Evolutionary conservation across 495 filamentous ascomycete species (phyloP).

Genomic region (Xylaria grammica): DNA sequence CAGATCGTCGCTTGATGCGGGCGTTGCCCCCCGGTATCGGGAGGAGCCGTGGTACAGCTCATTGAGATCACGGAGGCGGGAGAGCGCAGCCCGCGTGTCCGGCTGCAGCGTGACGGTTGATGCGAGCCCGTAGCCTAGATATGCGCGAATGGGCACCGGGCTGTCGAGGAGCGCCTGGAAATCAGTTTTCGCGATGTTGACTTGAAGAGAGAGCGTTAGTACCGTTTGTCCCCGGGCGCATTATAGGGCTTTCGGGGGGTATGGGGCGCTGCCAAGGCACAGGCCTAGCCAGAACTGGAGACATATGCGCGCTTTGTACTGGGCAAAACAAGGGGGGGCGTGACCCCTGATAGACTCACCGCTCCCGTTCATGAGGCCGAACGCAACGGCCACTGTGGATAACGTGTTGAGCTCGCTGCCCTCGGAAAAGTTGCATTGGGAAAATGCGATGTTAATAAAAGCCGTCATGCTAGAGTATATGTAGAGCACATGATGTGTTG

Average conservation of each 20-base stretch:
- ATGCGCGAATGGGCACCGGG: conserved; percentile 29
- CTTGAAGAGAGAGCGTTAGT: conserved; percentile 3
- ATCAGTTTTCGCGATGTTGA: conserved; percentile 31
- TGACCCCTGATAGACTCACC: conserved; percentile 7
- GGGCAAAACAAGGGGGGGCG: not conserved
- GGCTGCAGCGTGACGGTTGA: conserved; percentile 29
- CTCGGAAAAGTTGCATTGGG: conserved; percentile 24
- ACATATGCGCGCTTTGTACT: not conserved
- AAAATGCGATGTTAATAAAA: conserved; percentile 37
- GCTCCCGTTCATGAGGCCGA: conserved; percentile 38
- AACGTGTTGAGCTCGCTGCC: conserved; percentile 22
- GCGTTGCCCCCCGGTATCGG: not conserved
- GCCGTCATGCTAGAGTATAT: conserved; percentile 41
- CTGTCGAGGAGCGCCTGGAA: conserved; percentile 37
- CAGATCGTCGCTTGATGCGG: conserved; percentile 14
- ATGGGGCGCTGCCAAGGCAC: not conserved
- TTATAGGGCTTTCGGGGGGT: not conserved
- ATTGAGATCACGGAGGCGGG: conserved; percentile 29
- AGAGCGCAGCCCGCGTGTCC: conserved; percentile 29
- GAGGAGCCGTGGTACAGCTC: conserved; percentile 22
- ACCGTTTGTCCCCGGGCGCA: not conserved
- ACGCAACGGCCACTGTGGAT: conserved; percentile 29
- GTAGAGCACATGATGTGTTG: conserved; percentile 36
- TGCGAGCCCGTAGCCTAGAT: conserved; percentile 28
- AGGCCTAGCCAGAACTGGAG: not conserved